A percentile compares a stretch with the other conserved stretches of the same genome.
Evolutionary conservation across 805 yeast species (phyloP).

Genomic region (Saccharomyces mikatae): DNA sequence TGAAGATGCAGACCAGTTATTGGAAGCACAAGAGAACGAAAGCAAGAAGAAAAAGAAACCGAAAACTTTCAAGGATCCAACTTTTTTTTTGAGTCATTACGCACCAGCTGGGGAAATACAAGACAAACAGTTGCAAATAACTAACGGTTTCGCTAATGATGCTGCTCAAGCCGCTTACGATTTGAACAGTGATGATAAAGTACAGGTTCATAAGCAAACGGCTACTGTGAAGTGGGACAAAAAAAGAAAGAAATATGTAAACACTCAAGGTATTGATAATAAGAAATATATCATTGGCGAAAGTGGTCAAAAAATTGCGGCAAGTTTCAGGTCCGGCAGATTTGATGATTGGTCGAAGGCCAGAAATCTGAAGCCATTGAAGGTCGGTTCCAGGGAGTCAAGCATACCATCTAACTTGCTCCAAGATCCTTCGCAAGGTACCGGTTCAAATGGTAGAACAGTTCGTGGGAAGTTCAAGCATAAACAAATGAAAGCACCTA

Average conservation of each 20-base stretch:
- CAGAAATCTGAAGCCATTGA: constrained; percentile 45
- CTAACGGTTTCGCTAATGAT: constrained; percentile 65
- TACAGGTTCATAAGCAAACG: constrained; percentile 56
- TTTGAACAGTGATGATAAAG: constrained; percentile 67
- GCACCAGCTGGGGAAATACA: constrained; percentile 76
- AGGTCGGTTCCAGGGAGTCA: constrained; percentile 49
- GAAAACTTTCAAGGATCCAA: constrained; percentile 65
- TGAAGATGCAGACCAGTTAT: constrained; percentile 33
- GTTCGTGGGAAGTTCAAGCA: constrained; percentile 58
- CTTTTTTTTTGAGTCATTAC: constrained; percentile 77
- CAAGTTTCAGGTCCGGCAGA: constrained; percentile 82
- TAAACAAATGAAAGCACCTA: constrained; percentile 69
- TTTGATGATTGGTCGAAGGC: constrained; percentile 86
- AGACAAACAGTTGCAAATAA: constrained; percentile 62
- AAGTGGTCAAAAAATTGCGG: constrained; percentile 87
- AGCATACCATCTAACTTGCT: constrained; percentile 28
- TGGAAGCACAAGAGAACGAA: constrained; percentile 21
- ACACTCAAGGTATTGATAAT: constrained; percentile 63
- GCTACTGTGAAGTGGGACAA: constrained; percentile 83
- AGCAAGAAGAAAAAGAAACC: constrained; percentile 29
- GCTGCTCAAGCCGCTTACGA: constrained; percentile 86
- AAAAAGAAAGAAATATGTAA: constrained; percentile 83
- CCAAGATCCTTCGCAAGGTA: constrained; percentile 26
- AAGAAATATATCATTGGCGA: constrained; percentile 89
- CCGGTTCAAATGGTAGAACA: constrained; percentile 19